Evolutionary conservation across 23 red algal species (phyloP), one percentile per base, ranked within the genome.

Genomic region (Pyropia yezoensis): DNA sequence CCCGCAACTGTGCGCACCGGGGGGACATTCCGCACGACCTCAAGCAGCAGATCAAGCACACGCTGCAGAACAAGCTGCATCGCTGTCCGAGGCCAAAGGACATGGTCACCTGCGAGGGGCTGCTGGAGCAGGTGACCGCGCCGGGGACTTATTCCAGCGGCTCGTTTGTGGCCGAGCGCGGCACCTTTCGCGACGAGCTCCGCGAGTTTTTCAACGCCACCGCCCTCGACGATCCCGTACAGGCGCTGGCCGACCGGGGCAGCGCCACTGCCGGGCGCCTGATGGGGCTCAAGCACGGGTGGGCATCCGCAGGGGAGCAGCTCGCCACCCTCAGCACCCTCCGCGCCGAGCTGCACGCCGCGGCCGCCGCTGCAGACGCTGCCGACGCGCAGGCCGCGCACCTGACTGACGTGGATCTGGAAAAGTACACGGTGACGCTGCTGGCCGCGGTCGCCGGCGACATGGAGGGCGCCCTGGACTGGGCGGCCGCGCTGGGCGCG

Each of bases 51-150:
- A 90, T 90, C 49, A 90, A 90, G 59, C 85, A 82, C 29, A 80
- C 65, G n/a, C 76, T 90, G 4, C 85, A 90, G 67, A 90, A 90
- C 69, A 90, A 90, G 76, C 33, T 90, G 14, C 85, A 90, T 61
- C 75, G 85, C n/a, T 82, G 85, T 27, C 66, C 75, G 7, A 75
- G 85, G 15, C 85, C 85, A 13, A 75, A 90, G 39, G 85, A 90
- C 52, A 33, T 90, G 24, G 67, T 80, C 30, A 90, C 85, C n/a
- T 73, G 74, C 21, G 61, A 50, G 15, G 47, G 61, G 50, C 54
- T 88, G 50, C 27, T 88, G 12, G 69, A 79, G 13, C 51, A 72
- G 27, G 73, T 88, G 54, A 63, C 68, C 32, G 29, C 59, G 18
- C 52, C 63, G 8, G 73, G 55, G 29, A 29, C 57, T 6, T 29